Evolutionary conservation across 108 stramenopile species (phyloP).

Genomic region (Pseudonitzschia delicatissima): DNA sequence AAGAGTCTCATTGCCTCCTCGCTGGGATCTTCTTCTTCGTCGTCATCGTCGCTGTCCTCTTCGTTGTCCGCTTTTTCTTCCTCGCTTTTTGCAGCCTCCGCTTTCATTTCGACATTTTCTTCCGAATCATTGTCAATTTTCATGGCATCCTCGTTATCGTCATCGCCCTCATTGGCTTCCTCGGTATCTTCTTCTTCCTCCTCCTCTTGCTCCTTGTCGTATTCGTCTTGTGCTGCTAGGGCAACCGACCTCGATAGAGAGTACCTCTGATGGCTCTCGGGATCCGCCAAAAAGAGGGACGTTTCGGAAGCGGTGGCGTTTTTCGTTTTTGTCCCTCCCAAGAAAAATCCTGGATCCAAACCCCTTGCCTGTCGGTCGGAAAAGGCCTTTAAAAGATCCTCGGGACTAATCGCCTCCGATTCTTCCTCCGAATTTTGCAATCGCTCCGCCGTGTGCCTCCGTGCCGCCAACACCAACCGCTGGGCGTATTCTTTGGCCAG

Average conservation of each 20-base stretch:
- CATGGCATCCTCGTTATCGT: neutral
- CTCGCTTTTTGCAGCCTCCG: neutral
- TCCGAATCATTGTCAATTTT: neutral
- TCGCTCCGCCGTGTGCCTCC: slow-evolving; percentile 36
- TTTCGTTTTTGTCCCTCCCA: slow-evolving; percentile 11
- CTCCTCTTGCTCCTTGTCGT: neutral
- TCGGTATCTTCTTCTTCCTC: neutral
- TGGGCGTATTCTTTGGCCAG: slow-evolving; percentile 81
- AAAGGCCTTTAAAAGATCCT: slow-evolving; percentile 54
- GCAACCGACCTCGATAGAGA: neutral
- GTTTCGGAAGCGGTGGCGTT: neutral
- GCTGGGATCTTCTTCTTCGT: neutral
- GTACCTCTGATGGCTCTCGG: neutral
- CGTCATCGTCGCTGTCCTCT: neutral
- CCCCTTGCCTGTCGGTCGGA: slow-evolving; percentile 53
- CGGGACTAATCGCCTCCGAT: slow-evolving; percentile 34
- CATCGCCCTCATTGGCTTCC: neutral
- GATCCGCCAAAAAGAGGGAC: neutral
- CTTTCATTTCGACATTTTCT: neutral
- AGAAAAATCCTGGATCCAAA: slow-evolving; percentile 79
- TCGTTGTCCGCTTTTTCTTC: neutral
- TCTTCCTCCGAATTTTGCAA: neutral
- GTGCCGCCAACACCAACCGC: slow-evolving; percentile 67
- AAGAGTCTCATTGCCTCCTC: neutral
- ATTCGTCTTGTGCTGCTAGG: neutral